phyloP scores from a whole-genome alignment of 352 stramenopile species.

The Globisporangium viniferum region DNA sequence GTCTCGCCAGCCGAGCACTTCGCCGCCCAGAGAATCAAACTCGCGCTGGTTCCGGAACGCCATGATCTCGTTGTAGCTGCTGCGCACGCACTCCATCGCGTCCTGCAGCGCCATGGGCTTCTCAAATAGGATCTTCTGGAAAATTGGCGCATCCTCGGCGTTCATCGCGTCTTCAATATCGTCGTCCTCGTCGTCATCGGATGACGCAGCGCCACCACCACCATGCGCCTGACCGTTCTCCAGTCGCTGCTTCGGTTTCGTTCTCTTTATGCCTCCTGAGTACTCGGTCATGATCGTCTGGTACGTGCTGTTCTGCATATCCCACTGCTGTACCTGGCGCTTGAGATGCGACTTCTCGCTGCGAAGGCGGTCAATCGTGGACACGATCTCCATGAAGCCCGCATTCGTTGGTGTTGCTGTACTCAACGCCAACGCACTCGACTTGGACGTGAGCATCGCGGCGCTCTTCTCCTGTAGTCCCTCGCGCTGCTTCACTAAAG shows the following conservation, averaged over 20 bases:
- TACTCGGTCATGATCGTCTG: slow-evolving; percentile 53
- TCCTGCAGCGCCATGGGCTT: slow-evolving; percentile 33
- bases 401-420: slow-evolving; percentile 14
- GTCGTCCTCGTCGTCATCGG: slow-evolving; percentile 1
- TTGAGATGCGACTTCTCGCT: slow-evolving; percentile 35
- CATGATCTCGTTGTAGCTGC: slow-evolving; percentile 66
- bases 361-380: slow-evolving; percentile 46
- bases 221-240: not conserved
- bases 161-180: slow-evolving; percentile 14
- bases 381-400: slow-evolving; percentile 31
- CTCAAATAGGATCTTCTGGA: slow-evolving; percentile 48
- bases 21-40: slow-evolving; percentile 39
- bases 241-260: not conserved
- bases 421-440: not conserved
- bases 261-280: not conserved
- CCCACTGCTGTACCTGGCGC: slow-evolving; percentile 29
- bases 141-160: slow-evolving; percentile 30
- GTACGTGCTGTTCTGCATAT: slow-evolving; percentile 58
- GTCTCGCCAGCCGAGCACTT: slow-evolving; percentile 56
- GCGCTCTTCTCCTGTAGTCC: slow-evolving; percentile 25
- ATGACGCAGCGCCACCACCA: not conserved
- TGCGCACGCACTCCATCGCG: slow-evolving; percentile 44
- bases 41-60: slow-evolving; percentile 36
- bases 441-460: not conserved
- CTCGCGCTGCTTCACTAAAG: slow-evolving; percentile 41